Percentiles rank a stretch among this genome's conserved stretches.
Conservation (phyloP, 75 land plant genomes). For the Sequoia sempervirens region DNA sequence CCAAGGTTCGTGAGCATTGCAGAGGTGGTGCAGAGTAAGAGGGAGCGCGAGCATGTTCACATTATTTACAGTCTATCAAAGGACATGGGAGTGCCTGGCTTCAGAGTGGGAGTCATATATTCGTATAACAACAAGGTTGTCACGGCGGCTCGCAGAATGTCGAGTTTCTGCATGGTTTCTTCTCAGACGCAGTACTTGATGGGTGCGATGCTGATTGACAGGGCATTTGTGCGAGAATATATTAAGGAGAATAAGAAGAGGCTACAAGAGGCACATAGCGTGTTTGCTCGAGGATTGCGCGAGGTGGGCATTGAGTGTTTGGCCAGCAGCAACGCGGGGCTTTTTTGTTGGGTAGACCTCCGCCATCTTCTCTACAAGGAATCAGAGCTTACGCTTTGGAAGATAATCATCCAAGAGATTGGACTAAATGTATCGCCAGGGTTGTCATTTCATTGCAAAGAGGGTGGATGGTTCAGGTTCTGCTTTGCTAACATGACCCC, state of each 20-base stretch:
- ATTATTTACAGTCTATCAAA: conserved; percentile 41
- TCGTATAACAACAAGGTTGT: too few species aligned
- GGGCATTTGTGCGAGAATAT: too few species aligned
- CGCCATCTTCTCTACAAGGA: conserved; percentile 24
- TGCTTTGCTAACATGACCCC: conserved; percentile 47
- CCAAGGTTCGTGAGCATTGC: too few species aligned
- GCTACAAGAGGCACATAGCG: neutral
- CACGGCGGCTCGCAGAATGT: too few species aligned
- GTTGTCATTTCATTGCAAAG: conserved; percentile 24
- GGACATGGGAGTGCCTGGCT: conserved; percentile 36
- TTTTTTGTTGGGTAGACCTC: conserved; percentile 64
- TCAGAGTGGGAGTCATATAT: too few species aligned
- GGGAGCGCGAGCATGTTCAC: neutral
- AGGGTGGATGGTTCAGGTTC: conserved; percentile 81
- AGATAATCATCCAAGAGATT: conserved; percentile 41
- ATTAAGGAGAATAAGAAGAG: too few species aligned
- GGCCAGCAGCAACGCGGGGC: conserved; percentile 45
- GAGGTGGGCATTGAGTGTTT: conserved; percentile 37
- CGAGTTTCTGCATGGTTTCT: too few species aligned
- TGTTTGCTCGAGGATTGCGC: conserved; percentile 28
- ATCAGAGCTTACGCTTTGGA: conserved; percentile 60
- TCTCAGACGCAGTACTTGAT: too few species aligned
- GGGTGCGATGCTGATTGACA: too few species aligned
- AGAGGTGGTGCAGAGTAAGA: too few species aligned
- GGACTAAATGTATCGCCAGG: conserved; percentile 46